Percentiles rank a stretch among this genome's conserved stretches.
phyloP scores from a whole-genome alignment of 176 grass and related monocot species.

The Oropetium thomaeum region DNA sequence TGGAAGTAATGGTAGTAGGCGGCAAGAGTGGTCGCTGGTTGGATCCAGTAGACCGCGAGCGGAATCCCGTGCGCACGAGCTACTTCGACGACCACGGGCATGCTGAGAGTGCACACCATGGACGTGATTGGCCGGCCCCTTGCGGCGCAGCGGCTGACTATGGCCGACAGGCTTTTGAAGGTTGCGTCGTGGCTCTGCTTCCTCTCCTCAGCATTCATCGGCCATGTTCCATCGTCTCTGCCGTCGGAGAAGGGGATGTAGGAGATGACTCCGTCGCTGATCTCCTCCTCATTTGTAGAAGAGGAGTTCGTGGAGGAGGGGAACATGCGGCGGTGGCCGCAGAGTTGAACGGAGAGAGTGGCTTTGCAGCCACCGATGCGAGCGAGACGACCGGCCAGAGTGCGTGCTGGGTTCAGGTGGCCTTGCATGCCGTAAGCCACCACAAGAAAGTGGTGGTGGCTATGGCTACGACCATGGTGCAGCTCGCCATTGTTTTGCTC shows the following conservation, averaged over 20 bases:
- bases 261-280: constrained; percentile 17
- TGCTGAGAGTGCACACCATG: constrained; percentile 28
- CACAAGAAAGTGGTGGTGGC: constrained; percentile 26
- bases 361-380: neutral
- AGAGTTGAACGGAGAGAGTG: constrained; percentile 31
- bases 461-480: neutral
- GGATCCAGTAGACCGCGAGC: constrained; percentile 47
- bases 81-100: constrained; percentile 10
- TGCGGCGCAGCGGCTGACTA: constrained; percentile 11
- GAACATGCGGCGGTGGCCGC: constrained; percentile 37
- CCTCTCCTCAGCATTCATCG: neutral
- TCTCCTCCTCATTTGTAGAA: too few species aligned
- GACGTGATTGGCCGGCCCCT: constrained; percentile 19
- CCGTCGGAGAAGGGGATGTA: constrained; percentile 36
- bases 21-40: constrained; percentile 5
- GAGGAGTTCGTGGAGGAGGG: neutral
- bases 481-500: neutral
- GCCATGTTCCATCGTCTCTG: neutral
- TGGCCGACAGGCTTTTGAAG: constrained; percentile 16
- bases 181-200: neutral
- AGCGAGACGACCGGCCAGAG: constrained; percentile 23
- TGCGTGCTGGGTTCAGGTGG: constrained; percentile 33
- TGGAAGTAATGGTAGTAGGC: constrained; percentile 54
- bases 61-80: constrained; percentile 35
- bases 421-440: constrained; percentile 36